Evolutionary conservation across 2,329 filamentous ascomycete genomes (phyloP).

Genomic region (Aureobasidium melanogenum): DNA sequence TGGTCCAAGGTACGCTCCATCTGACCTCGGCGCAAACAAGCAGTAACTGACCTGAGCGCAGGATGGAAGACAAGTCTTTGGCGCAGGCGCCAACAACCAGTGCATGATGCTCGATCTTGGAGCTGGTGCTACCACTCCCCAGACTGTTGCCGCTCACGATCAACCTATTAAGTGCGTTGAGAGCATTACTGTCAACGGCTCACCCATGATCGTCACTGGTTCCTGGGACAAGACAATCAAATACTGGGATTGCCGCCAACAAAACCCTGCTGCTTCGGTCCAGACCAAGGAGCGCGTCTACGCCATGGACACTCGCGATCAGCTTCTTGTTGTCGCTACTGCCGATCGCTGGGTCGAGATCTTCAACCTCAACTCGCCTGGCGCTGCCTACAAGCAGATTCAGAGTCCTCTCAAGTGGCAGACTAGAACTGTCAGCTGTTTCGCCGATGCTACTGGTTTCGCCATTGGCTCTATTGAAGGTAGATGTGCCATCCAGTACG

Average conservation of each 20-base stretch:
- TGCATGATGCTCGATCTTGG: constrained; percentile 79
- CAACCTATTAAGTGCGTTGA: constrained; percentile 71
- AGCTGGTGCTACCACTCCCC: constrained; percentile 39
- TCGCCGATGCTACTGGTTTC: constrained; percentile 82
- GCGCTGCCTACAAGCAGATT: constrained; percentile 89
- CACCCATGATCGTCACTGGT: constrained; percentile 81
- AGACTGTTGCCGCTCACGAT: constrained; percentile 76
- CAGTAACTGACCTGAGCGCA: constrained; percentile 29
- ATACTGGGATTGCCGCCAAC: constrained; percentile 73
- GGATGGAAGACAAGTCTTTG: constrained; percentile 86
- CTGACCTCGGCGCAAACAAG: neutral
- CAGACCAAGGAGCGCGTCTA: constrained; percentile 72
- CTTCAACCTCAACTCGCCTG: constrained; percentile 79
- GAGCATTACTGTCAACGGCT: constrained; percentile 49
- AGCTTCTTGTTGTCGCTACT: constrained; percentile 83
- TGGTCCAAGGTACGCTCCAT: constrained; percentile 65
- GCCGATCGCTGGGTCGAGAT: constrained; percentile 96
- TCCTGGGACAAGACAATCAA: constrained; percentile 88
- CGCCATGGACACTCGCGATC: constrained; percentile 78
- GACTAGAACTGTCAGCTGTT: constrained; percentile 90
- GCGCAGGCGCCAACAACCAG: constrained; percentile 83
- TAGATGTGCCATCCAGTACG: constrained; percentile 94
- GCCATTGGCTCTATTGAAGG: constrained; percentile 96
- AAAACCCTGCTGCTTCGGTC: constrained; percentile 56
- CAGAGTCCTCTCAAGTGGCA: constrained; percentile 98